A percentile compares a stretch with the other conserved stretches of the same genome.
Evolutionary conservation across 2,329 filamentous ascomycete species (phyloP).

Genomic region (Penicillium sp.): DNA sequence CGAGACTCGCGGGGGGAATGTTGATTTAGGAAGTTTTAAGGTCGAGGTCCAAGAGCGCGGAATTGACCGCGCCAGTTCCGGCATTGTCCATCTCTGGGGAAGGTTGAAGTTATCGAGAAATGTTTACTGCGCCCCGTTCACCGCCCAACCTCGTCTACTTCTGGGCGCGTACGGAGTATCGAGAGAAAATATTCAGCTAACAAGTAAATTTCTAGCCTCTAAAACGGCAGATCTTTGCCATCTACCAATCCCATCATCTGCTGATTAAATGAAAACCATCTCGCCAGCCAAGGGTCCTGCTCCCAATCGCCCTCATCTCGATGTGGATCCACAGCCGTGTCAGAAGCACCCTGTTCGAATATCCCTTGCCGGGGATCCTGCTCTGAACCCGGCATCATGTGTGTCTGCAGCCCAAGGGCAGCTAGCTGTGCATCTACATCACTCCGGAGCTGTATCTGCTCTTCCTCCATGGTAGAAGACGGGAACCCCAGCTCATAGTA

Average conservation of each 20-base stretch:
- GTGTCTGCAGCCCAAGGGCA: neutral
- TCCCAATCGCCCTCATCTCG: neutral
- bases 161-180: neutral
- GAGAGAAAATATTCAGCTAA: neutral
- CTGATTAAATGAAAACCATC: conserved; percentile 3
- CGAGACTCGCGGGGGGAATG: conserved; percentile 60
- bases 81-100: conserved; percentile 35
- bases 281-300: neutral
- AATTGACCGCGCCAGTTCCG: conserved; percentile 39
- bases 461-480: neutral
- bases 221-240: neutral
- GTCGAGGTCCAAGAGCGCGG: conserved; percentile 69
- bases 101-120: neutral
- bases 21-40: conserved; percentile 72
- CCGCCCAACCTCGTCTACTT: neutral
- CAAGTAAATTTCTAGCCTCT: neutral
- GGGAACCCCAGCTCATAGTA: neutral
- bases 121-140: neutral
- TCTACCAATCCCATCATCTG: conserved; percentile 1
- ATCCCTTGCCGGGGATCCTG: neutral
- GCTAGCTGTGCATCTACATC: neutral
- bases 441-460: neutral
- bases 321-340: neutral
- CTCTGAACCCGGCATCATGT: neutral
- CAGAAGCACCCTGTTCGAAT: neutral